Evolutionary conservation across 2,329 filamentous ascomycete species (phyloP).

Genomic region (Colletotrichum graminicola): DNA sequence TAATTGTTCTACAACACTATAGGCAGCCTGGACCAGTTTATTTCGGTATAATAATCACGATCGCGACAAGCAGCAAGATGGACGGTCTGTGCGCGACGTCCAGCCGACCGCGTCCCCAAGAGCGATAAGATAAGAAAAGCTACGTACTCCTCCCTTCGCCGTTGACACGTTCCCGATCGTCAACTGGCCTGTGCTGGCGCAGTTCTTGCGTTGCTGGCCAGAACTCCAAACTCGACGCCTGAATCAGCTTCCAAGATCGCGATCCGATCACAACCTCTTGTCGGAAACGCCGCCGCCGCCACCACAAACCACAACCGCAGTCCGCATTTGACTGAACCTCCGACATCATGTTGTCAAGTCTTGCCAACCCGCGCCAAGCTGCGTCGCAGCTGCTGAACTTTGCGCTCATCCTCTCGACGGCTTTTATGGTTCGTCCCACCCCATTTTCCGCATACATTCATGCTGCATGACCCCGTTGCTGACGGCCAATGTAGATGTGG

Average conservation of each 20-base stretch:
- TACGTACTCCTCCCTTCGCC: constrained; percentile 9
- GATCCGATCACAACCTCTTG: constrained; percentile 6
- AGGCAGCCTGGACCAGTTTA: too few species aligned
- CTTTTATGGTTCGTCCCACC: constrained; percentile 78
- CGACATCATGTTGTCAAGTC: constrained; percentile 72
- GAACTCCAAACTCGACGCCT: constrained; percentile 30
- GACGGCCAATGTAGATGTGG: constrained; percentile 71
- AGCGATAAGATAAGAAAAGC: constrained; percentile 36
- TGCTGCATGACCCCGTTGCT: constrained; percentile 1
- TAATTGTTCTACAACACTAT: too few species aligned
- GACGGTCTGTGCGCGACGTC: constrained; percentile 8
- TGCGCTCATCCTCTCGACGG: constrained; percentile 87
- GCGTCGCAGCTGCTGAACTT: constrained; percentile 90
- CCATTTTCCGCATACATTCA: neutral
- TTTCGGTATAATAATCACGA: too few species aligned
- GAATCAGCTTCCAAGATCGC: constrained; percentile 6
- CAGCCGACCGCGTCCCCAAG: too few species aligned
- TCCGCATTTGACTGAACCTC: neutral
- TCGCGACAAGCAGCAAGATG: neutral
- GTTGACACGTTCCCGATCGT: constrained; percentile 36
- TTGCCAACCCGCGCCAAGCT: constrained; percentile 83
- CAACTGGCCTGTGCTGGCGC: constrained; percentile 36
- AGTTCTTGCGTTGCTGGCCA: constrained; percentile 38
- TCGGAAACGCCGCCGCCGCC: neutral
- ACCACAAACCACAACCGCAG: neutral